Percentiles rank a stretch among this genome's conserved stretches.
phyloP scores from a whole-genome alignment of 495 filamentous ascomycete genomes.

The Lichina pygmaea region DNA sequence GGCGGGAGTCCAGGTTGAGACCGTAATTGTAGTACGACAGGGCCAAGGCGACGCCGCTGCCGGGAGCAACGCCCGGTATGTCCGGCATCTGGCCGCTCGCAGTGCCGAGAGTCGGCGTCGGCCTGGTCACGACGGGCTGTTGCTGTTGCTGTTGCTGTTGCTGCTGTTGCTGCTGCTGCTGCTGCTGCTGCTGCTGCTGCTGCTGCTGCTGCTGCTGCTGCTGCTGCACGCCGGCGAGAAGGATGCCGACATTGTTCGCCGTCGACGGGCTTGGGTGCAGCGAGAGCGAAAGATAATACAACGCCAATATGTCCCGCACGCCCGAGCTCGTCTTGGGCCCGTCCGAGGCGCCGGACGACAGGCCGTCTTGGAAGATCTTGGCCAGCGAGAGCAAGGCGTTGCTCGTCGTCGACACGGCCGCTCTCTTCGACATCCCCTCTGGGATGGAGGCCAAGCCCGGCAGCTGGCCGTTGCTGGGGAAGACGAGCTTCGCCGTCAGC shows the following conservation, averaged over 20 bases:
- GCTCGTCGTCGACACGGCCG: conserved; percentile 77
- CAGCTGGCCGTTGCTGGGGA: conserved; percentile 48
- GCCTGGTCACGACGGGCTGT: not conserved
- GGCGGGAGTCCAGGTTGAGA: conserved; percentile 53
- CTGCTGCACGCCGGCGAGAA: conserved; percentile 83
- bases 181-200: no score
- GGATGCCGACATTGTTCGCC: conserved; percentile 93
- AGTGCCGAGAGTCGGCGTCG: not conserved
- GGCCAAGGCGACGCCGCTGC: conserved; percentile 69
- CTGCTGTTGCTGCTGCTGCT: conserved; percentile 36
- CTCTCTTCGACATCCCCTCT: conserved; percentile 44
- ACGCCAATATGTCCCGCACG: conserved; percentile 76
- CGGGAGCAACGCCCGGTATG: conserved; percentile 59
- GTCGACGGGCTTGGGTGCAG: conserved; percentile 92
- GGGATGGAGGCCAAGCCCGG: conserved; percentile 59
- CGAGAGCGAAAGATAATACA: conserved; percentile 90
- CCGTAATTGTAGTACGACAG: conserved; percentile 91
- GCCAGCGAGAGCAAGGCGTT: conserved; percentile 86
- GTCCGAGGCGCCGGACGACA: conserved; percentile 31
- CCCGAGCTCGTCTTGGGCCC: conserved; percentile 35
- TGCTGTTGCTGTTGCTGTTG: conserved; percentile 13
- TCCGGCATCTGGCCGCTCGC: conserved; percentile 14
- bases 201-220: conserved; percentile 21
- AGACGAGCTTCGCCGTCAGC: conserved; percentile 63
- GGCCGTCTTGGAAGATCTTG: conserved; percentile 98